Percentiles rank a stretch among this genome's conserved stretches.
Evolutionary conservation across 495 filamentous ascomycete genomes (phyloP).

Genomic region (Podospora fimiseda): DNA sequence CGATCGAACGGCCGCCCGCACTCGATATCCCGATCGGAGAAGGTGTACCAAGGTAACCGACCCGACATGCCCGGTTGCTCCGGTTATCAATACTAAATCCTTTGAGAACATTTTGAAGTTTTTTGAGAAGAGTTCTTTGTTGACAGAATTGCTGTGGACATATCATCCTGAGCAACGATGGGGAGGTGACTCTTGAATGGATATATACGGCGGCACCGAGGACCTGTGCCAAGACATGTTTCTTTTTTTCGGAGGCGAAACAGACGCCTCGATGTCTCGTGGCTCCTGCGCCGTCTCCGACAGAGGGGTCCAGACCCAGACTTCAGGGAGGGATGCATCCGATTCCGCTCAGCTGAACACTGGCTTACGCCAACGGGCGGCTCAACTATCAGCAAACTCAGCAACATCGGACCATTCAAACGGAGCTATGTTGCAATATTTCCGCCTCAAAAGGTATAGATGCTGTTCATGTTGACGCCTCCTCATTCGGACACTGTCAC

Average conservation of each 20-base stretch:
- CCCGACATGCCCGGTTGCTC: conserved; percentile 45
- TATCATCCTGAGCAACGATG: too few relatives aligned
- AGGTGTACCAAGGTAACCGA: conserved; percentile 32
- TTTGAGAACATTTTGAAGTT: conserved; percentile 8
- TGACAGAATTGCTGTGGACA: too few relatives aligned
- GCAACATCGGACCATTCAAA: background rate
- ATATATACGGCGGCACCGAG: background rate
- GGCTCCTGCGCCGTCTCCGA: background rate
- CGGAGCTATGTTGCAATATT: background rate
- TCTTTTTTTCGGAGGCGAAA: background rate
- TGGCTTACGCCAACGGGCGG: conserved; percentile 1
- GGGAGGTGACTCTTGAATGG: background rate
- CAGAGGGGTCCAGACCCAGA: background rate
- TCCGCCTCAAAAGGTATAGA: background rate
- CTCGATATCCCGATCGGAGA: conserved; percentile 34
- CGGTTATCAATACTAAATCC: conserved; percentile 38
- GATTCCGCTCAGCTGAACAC: background rate
- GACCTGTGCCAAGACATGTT: background rate
- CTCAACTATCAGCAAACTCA: background rate
- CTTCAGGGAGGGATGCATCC: background rate
- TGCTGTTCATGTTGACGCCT: conserved; percentile 1
- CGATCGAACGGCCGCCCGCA: conserved; percentile 42
- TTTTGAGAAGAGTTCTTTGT: background rate
- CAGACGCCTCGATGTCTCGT: conserved; percentile 4
- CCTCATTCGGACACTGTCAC: background rate